Conservation (phyloP, 176 grass and related monocot genomes). For the Triticum timopheevii region DNA sequence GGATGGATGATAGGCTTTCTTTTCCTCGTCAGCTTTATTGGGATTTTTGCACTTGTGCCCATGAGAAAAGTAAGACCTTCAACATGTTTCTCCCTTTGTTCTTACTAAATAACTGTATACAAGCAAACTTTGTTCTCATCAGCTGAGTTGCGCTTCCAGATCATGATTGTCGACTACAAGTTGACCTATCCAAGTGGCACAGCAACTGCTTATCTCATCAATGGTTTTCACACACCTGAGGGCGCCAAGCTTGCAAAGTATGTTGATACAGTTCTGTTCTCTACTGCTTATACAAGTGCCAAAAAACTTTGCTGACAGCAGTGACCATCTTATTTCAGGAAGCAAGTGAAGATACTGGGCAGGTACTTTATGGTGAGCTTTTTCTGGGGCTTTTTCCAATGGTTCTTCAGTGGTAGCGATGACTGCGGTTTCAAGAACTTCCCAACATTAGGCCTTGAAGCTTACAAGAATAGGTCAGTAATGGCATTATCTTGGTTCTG, state of each 20-base stretch:
- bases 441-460: conserved; percentile 78
- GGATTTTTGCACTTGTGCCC: conserved; percentile 80
- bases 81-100: conserved; percentile 16
- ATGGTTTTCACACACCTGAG: conserved; percentile 67
- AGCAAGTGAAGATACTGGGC: conserved; percentile 81
- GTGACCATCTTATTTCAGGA: conserved; percentile 47
- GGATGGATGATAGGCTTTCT: conserved; percentile 95
- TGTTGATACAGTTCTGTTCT: conserved; percentile 11
- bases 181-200: conserved; percentile 75
- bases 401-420: conserved; percentile 82
- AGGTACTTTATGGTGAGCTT: conserved; percentile 75
- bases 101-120: conserved; percentile 13
- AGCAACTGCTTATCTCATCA: conserved; percentile 73
- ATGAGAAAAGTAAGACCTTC: conserved; percentile 69
- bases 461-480: conserved; percentile 54
- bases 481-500: neutral
- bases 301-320: neutral
- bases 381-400: conserved; percentile 88
- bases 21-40: conserved; percentile 89
- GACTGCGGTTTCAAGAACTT: conserved; percentile 77
- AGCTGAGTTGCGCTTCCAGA: conserved; percentile 44
- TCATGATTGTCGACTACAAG: conserved; percentile 90
- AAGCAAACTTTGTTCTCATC: conserved; percentile 29
- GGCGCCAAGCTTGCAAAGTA: conserved; percentile 84
- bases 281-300: neutral